Percentiles rank a stretch among this genome's conserved stretches.
These are phyloP conservation scores for Albugo laibachii DNA, from an alignment of 352 stramenopile genomes.

Conservation along the genomic window DNA sequence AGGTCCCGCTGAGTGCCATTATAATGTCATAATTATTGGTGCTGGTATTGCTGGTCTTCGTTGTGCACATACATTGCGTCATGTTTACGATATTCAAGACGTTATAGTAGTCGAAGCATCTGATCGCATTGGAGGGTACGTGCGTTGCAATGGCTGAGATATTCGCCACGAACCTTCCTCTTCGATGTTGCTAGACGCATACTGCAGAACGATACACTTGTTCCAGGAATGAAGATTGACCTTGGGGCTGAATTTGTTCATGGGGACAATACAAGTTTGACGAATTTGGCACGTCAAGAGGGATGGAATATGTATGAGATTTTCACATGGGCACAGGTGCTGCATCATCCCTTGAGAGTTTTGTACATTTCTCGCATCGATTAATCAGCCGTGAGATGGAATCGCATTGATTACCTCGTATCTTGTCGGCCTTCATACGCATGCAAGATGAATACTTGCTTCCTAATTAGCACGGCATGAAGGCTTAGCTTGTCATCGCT, in stretches of 20 bases:
- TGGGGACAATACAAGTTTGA: slow-evolving; percentile 59
- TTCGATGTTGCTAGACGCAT: slow-evolving; percentile 14
- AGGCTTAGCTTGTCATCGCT: slow-evolving; percentile 9
- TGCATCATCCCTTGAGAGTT: neutral
- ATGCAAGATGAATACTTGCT: slow-evolving; percentile 60
- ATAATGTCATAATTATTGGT: slow-evolving; percentile 52
- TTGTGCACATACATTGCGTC: slow-evolving; percentile 36
- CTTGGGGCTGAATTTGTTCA: slow-evolving; percentile 59
- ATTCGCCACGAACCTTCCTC: neutral
- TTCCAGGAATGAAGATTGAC: slow-evolving; percentile 50
- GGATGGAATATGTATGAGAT: slow-evolving; percentile 56
- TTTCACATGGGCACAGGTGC: slow-evolving; percentile 74
- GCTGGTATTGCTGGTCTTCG: slow-evolving; percentile 42
- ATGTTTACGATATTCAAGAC: slow-evolving; percentile 27
- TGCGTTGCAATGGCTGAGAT: neutral
- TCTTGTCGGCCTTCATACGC: slow-evolving; percentile 80
- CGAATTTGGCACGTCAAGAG: slow-evolving; percentile 32
- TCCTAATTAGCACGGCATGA: slow-evolving; percentile 75
- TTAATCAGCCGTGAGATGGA: slow-evolving; percentile 59
- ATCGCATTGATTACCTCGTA: slow-evolving; percentile 9
- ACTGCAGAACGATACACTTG: slow-evolving; percentile 32
- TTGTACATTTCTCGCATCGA: slow-evolving; percentile 30
- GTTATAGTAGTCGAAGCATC: slow-evolving; percentile 58
- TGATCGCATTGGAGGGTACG: slow-evolving; percentile 26
- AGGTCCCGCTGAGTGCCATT: slow-evolving; percentile 4